Evolutionary conservation across 2,329 filamentous ascomycete genomes (phyloP), one percentile per base, ranked within the genome.

Genomic region (Pseudofabraea citricarpa): DNA sequence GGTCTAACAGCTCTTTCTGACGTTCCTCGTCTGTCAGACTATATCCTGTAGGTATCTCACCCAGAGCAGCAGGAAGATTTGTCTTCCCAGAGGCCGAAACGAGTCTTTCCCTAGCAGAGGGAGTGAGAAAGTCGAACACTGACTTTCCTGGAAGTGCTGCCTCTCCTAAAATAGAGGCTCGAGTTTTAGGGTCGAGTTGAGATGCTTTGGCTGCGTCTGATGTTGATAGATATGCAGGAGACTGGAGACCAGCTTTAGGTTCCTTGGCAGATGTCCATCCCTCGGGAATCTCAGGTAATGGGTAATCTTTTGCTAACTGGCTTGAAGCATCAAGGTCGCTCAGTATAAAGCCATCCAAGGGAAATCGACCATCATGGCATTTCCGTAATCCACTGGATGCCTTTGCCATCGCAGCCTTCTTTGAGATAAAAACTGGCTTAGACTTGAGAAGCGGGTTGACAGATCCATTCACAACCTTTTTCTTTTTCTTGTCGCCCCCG

Each of bases 121-220:
- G 74, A 0, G 87, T 87, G 52, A 98, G 75, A 64, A 87, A 98
- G 65, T 97, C 90, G 62, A 97, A 98, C 3, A 98, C 83, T 0
- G 93, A 97, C 67, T 97, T 96, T 1, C 89, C 88, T 0, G 90
- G 90, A 0, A 97, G 70, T 26, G 80, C 77, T 29, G 79, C 73
- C 66, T 96, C 91, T 26, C 90, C 90, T 1, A 97, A 73, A 1
- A 95, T 72, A 4, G 81, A 81, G 10, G 90, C 90, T 49, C 93
- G 81, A 32, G 84, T 73, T 57, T 80, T 83, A 1, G 88, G 83
- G 60, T 95, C 81, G 7, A 95, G 73, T 1, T 73, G 79, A 0
- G 88, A 93, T 2, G 79, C 71, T 63, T 84, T 90, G 7, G 90
- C 89, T 2, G 85, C 86, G 46, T 93, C 87, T 27, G 85, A 74